These are phyloP conservation scores for Solanum chiquidenum DNA, from an alignment of 257 asterid species.

Conservation along the genomic window DNA sequence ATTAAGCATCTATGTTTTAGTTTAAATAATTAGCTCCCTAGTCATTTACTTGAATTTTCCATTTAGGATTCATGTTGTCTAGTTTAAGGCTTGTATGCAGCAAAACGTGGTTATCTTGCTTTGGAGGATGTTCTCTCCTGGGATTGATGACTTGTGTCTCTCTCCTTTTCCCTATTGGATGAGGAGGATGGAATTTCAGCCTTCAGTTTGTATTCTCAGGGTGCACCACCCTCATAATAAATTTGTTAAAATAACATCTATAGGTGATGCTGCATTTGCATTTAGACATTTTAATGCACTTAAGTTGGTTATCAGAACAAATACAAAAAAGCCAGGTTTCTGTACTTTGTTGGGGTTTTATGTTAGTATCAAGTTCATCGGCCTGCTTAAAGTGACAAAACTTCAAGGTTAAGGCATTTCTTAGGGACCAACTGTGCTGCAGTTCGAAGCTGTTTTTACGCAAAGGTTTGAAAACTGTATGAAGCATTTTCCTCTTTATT, in stretches of 20 bases:
- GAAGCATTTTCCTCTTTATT: neutral
- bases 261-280: neutral
- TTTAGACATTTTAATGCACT: neutral
- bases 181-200: neutral
- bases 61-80: neutral
- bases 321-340: neutral
- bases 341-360: neutral
- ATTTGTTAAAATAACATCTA: neutral
- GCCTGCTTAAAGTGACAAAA: neutral
- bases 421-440: neutral
- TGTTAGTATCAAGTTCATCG: neutral
- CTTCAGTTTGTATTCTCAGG: neutral
- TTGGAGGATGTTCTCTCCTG: neutral
- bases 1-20: neutral
- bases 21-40: neutral
- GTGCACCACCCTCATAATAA: neutral
- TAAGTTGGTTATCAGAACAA: neutral
- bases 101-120: neutral
- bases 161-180: neutral
- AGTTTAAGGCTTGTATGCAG: neutral
- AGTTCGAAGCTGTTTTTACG: neutral
- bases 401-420: neutral
- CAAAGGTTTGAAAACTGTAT: neutral
- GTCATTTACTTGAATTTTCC: neutral
- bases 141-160: neutral